These are phyloP conservation scores for Fusarium temperatum DNA, from an alignment of 2,329 filamentous ascomycete genomes.

Conservation along the genomic window DNA sequence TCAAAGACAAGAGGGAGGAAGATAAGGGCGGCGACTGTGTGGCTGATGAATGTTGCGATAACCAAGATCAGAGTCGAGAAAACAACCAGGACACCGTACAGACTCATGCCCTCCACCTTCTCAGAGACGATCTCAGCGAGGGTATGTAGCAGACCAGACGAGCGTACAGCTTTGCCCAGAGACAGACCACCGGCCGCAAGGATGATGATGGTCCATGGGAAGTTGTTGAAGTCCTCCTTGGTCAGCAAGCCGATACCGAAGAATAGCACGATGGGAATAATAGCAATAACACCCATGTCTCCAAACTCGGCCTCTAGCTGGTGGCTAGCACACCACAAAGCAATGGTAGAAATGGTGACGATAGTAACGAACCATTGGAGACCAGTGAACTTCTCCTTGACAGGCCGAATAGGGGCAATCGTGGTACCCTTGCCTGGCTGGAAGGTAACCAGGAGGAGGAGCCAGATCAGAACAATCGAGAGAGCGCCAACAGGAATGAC, in stretches of 20 bases:
- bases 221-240: constrained; percentile 99
- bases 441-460: constrained; percentile 85
- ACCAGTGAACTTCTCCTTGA: constrained; percentile 87
- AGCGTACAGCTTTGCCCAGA: constrained; percentile 92
- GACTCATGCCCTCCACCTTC: constrained; percentile 77
- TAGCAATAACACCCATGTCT: constrained; percentile 98
- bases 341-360: constrained; percentile 85
- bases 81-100: constrained; percentile 87
- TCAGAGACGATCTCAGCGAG: constrained; percentile 81
- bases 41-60: constrained; percentile 96
- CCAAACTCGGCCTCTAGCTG: constrained; percentile 88
- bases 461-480: constrained; percentile 88
- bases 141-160: constrained; percentile 89
- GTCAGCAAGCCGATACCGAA: constrained; percentile 96
- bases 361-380: constrained; percentile 92
- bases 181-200: constrained; percentile 92
- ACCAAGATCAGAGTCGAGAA: constrained; percentile 87
- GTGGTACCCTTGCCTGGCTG: constrained; percentile 83
- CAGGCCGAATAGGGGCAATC: constrained; percentile 89
- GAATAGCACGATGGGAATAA: constrained; percentile 94
- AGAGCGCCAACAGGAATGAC: constrained; percentile 91
- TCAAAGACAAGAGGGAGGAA: constrained; percentile 89
- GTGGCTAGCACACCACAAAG: constrained; percentile 91
- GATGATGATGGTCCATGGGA: constrained; percentile 99
- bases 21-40: constrained; percentile 95